A percentile compares a stretch with the other conserved stretches of the same genome.
These are phyloP conservation scores for Hylodesmum podocarpum DNA, from an alignment of 306 rosid genomes.

Conservation along the genomic window DNA sequence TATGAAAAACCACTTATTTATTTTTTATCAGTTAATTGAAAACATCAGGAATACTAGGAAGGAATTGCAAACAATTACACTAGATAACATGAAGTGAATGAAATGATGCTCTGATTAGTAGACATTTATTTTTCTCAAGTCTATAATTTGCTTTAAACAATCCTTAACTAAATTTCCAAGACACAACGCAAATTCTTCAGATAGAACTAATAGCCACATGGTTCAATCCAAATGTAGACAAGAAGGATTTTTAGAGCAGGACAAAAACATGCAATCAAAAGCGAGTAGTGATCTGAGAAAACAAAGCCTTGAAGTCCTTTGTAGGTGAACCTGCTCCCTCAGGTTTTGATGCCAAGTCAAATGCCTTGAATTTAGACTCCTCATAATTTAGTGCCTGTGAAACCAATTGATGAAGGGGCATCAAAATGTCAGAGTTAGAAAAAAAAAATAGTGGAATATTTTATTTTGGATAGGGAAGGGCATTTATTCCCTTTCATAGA, in stretches of 20 bases:
- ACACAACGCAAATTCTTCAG: background rate
- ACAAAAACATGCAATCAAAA: constrained; percentile 42
- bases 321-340: constrained; percentile 78
- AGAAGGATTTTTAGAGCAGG: background rate
- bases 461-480: background rate
- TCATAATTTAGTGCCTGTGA: constrained; percentile 69
- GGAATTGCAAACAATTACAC: background rate
- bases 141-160: constrained; percentile 13
- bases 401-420: background rate
- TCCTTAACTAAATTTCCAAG: background rate
- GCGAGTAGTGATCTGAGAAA: constrained; percentile 64
- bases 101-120: background rate
- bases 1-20: background rate
- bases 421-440: background rate
- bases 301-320: constrained; percentile 77
- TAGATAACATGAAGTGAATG: background rate
- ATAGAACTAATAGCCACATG: background rate
- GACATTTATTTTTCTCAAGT: constrained; percentile 13
- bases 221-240: background rate
- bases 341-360: constrained; percentile 80
- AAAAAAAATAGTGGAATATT: background rate
- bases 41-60: background rate
- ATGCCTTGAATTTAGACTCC: constrained; percentile 75
- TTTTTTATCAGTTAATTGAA: background rate
- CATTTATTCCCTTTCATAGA: background rate